A percentile compares a stretch with the other conserved stretches of the same genome.
Conservation (phyloP, 2,329 filamentous ascomycete genomes). For the Monascus ruber region DNA sequence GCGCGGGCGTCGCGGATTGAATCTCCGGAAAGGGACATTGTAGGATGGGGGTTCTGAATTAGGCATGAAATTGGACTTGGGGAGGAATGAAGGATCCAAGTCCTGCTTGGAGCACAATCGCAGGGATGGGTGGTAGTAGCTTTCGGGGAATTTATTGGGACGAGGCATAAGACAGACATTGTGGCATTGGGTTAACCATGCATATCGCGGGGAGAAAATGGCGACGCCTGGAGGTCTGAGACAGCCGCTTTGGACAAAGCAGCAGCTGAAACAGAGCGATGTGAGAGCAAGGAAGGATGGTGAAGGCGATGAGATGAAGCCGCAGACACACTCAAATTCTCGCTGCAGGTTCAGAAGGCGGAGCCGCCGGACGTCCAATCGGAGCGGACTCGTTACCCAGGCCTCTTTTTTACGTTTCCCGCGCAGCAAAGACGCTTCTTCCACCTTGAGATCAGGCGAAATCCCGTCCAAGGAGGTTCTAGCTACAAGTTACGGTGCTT, state of each 20-base stretch:
- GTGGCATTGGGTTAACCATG: constrained; percentile 35
- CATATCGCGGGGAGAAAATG: constrained; percentile 12
- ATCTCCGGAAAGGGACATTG: constrained; percentile 16
- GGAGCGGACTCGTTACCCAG: constrained; percentile 23
- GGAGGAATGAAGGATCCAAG: constrained; percentile 15
- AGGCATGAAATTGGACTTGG: constrained; percentile 19
- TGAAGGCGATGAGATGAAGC: background rate
- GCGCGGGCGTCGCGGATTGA: constrained; percentile 17
- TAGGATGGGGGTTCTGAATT: constrained; percentile 12
- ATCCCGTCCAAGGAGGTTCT: background rate
- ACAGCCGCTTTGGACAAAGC: constrained; percentile 5
- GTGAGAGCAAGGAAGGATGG: background rate
- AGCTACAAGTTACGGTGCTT: background rate
- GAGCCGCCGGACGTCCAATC: constrained; percentile 26
- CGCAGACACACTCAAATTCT: background rate
- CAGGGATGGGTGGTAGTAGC: constrained; percentile 32
- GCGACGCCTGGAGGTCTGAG: background rate
- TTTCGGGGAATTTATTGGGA: constrained; percentile 41
- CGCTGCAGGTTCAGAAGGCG: constrained; percentile 9
- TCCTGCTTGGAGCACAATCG: constrained; percentile 37
- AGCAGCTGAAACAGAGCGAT: constrained; percentile 8
- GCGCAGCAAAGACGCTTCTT: constrained; percentile 3
- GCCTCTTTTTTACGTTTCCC: constrained; percentile 20
- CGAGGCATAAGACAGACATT: constrained; percentile 56
- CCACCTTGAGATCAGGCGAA: background rate